phyloP scores from a whole-genome alignment of 2,329 filamentous ascomycete genomes.

The Ophiostoma pallidulum region DNA sequence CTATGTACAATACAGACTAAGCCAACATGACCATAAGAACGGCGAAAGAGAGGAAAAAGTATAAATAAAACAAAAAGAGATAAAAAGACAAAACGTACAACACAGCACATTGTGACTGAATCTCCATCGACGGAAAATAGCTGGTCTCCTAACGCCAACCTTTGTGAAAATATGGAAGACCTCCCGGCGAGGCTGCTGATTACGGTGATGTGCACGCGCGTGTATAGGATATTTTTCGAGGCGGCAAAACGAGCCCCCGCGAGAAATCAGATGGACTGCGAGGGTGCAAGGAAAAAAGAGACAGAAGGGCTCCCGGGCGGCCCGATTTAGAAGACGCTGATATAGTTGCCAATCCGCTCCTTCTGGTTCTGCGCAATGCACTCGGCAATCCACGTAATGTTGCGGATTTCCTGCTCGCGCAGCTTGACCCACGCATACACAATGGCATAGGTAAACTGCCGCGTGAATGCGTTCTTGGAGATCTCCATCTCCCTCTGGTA shows the following conservation, averaged over 20 bases:
- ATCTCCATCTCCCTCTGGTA: slow-evolving; percentile 99
- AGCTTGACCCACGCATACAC: slow-evolving; percentile 98
- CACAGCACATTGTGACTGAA: neutral
- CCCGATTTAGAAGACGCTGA: slow-evolving; percentile 71
- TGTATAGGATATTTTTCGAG: slow-evolving; percentile 1
- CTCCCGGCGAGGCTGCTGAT: slow-evolving; percentile 2
- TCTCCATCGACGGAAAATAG: neutral
- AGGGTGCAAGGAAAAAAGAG: neutral
- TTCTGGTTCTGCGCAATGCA: slow-evolving; percentile 99
- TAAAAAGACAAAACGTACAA: neutral
- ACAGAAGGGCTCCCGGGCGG: neutral
- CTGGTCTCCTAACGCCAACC: slow-evolving; percentile 5
- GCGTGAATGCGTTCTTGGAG: slow-evolving; percentile 86
- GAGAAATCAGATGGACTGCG: slow-evolving; percentile 7
- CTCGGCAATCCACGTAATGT: slow-evolving; percentile 99
- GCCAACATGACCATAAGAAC: slow-evolving; percentile 6
- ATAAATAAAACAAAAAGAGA: neutral
- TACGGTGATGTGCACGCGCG: slow-evolving; percentile 4
- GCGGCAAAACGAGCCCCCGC: neutral
- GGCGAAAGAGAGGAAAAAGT: neutral
- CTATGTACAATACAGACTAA: slow-evolving; percentile 40
- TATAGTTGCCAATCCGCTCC: slow-evolving; percentile 97
- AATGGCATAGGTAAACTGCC: slow-evolving; percentile 89
- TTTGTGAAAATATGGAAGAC: slow-evolving; percentile 6
- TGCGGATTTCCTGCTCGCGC: slow-evolving; percentile 98